Base-by-base conservation (phyloP, 2,329 filamentous ascomycete species). In the Trichoderma sp. region DNA sequence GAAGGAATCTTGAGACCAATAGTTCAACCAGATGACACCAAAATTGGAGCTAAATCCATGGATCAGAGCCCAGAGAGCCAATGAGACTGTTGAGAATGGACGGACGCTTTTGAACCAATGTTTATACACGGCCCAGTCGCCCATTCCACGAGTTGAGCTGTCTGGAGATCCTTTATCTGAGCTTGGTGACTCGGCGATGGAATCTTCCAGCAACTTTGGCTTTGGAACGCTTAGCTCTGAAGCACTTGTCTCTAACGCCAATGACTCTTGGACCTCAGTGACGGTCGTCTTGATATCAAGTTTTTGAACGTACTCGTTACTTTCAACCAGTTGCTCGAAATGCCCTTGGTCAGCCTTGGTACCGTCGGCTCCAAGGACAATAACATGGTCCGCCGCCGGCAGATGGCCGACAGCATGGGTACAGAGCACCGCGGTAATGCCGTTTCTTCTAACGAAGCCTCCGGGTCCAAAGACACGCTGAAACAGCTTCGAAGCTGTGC, bases 401-500 rank as follows among this genome's bases (percentile, higher is more conserved):
- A 39, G 34, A 39, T 39, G 34, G 5, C 34, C 34, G 34, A 39
- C 34, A 39, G 34, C 12, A 15, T 39, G 34, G 34, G 34, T 39
- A 15, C 34, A 39, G 34, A 39, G 34, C 34, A 39, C 34, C 2
- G 34, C 34, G 13, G 34, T 39, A 39, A 39, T 39, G 34, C 34
- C 34, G 34, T 39, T 39, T 39, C 34, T 39, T 39, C 13, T 39
- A 15, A 39, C 34, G 34, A 39, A 39, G 13, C 34, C 34, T 1
- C 13, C 34, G 34, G 64, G 30, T 1, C 82, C 80, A 36, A 86
- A 80, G 1, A 86, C 76, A 9, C 78, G 79, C 6, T 79, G 73
- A 71, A 86, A 83, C 7, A 86, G 77, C 2, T 78, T 72, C 4
- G 78, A 72, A 58, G 83, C 80, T 1, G 85, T 86, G 11, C 80